Percentiles rank a stretch among this genome's conserved stretches.
Evolutionary conservation across 1,139 yeast genomes (phyloP).

Genomic region (Yamadazyma siamensis): DNA sequence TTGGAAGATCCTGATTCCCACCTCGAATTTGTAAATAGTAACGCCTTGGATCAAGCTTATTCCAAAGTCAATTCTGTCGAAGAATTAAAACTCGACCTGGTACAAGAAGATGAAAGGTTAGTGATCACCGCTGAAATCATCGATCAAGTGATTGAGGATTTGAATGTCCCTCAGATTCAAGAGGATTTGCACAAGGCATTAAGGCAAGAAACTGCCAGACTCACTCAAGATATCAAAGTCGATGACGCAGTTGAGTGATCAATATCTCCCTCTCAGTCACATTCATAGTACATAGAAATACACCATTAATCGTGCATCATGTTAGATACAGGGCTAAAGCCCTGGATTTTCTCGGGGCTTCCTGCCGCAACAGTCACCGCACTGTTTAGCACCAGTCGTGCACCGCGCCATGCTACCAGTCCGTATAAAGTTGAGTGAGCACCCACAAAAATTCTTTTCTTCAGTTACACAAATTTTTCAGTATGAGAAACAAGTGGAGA

Average conservation of each 20-base stretch:
- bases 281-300: constrained; percentile 1
- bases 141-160: constrained; percentile 23
- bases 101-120: constrained; percentile 25
- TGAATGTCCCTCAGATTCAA: constrained; percentile 34
- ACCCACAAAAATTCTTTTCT: constrained; percentile 9
- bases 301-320: too few relatives aligned
- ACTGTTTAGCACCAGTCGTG: too few relatives aligned
- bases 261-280: not conserved
- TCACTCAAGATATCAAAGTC: constrained; percentile 17
- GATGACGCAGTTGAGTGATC: constrained; percentile 17
- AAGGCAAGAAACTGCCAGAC: constrained; percentile 40
- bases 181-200: constrained; percentile 44
- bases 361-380: constrained; percentile 1
- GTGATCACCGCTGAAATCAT: constrained; percentile 31
- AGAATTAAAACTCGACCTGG: constrained; percentile 12
- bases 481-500: constrained; percentile 95
- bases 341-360: constrained; percentile 1
- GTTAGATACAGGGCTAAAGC: not conserved
- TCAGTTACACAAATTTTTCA: constrained; percentile 18
- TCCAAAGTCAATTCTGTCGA: constrained; percentile 3
- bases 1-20: constrained; percentile 21
- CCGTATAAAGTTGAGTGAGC: constrained; percentile 4
- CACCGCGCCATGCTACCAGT: not conserved
- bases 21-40: constrained; percentile 17
- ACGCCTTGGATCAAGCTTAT: constrained; percentile 9